A percentile compares a stretch with the other conserved stretches of the same genome.
Evolutionary conservation across 306 rosid species (phyloP).

Genomic region (Lagenaria siceraria): DNA sequence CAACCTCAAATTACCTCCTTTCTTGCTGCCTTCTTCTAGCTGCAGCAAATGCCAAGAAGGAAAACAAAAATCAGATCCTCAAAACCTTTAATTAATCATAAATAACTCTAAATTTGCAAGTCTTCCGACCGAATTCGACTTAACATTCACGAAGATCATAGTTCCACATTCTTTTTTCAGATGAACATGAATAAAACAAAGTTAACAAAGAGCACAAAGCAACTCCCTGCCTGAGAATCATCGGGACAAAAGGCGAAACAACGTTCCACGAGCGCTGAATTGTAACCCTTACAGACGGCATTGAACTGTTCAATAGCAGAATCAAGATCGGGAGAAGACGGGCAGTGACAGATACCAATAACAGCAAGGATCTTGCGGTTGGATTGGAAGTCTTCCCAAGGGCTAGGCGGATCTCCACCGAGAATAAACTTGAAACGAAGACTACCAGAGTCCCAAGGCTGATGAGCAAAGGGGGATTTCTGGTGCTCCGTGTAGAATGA

Average conservation of each 20-base stretch:
- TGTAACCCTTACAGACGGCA: slow-evolving; percentile 33
- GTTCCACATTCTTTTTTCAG: background rate
- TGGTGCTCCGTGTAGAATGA: slow-evolving; percentile 92
- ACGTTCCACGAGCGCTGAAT: slow-evolving; percentile 70
- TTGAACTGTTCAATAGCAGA: slow-evolving; percentile 37
- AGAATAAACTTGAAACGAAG: slow-evolving; percentile 75
- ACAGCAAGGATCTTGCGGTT: slow-evolving; percentile 76
- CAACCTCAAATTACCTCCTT: slow-evolving; percentile 64
- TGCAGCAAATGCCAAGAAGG: slow-evolving; percentile 13
- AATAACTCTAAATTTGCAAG: background rate
- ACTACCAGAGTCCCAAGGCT: slow-evolving; percentile 87
- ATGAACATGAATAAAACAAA: background rate
- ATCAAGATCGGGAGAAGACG: slow-evolving; percentile 80
- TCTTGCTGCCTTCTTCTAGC: slow-evolving; percentile 85
- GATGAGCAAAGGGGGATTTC: slow-evolving; percentile 79
- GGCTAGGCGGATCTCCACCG: slow-evolving; percentile 69
- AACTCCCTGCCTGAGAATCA: slow-evolving; percentile 60
- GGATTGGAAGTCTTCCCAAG: slow-evolving; percentile 97
- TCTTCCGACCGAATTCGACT: background rate
- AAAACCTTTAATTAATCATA: background rate
- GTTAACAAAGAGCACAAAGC: background rate
- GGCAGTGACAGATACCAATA: slow-evolving; percentile 82
- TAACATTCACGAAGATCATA: background rate
- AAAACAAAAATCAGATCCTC: background rate
- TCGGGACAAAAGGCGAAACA: slow-evolving; percentile 85